Evolutionary conservation across 306 rosid genomes (phyloP), one percentile per base, ranked within the genome.

Genomic region (Bauhinia variegata): DNA sequence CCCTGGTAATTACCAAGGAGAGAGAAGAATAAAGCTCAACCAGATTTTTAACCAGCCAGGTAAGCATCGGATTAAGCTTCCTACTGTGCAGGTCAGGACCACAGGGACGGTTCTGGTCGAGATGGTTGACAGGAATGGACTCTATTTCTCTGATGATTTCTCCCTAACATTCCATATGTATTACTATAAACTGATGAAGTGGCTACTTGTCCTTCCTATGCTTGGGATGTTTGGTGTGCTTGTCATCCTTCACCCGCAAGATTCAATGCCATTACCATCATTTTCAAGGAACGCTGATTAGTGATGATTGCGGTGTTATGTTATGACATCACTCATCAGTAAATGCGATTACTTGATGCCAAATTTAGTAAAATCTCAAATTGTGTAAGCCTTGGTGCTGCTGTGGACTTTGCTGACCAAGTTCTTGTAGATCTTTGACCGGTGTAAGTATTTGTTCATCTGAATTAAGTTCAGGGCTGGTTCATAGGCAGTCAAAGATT

Each of bases 1-100:
- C 67, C 99, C 99, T 53, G 99, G 99, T 68, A 95, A 95, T 77
- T 95, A 88, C 84, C 96, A 90, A 75, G 99, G 99, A 18, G 97
- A 95, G 75, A 88, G 99, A 82, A 85, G 77, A 44, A 88, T 95
- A 80, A 85, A 47, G 74, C 83, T 71, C 72, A 95, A 77, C 63
- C 75, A 88, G 74, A 83, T 85, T 33, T 78, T 82, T 74, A 1
- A 64, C 48, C 76, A 63, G 36, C 99, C 96, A 7, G 99, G 97
- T 59, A 90, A 86, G 64, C 66, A 90, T 72, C 82, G 88, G 46
- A 82, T 95, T 54, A 86, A 86, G 81, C 95, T 95, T 68, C 97
- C 97, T 2, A 95, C 96, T 0, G 96, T 95, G 61, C 75, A 67
- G 7, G 97, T 86, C 44, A 78, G 99, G 77, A 90, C 99, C 5